Evolutionary conservation across 2,329 filamentous ascomycete genomes (phyloP).

Genomic region (Raffaelea deltoideospora): DNA sequence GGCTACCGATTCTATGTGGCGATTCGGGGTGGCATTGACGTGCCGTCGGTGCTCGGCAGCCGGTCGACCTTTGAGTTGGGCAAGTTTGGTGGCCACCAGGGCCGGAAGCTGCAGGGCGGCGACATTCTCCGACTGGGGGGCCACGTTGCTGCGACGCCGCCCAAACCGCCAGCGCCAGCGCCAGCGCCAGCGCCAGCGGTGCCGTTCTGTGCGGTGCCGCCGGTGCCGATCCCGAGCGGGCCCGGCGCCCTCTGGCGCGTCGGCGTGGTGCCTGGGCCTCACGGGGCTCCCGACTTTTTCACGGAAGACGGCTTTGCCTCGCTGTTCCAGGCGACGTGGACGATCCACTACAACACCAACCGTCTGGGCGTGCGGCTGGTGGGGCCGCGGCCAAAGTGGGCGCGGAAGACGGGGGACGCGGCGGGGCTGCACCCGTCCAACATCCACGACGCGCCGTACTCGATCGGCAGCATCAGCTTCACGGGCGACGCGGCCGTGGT

Average conservation of each 20-base stretch:
- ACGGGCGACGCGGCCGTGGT: conserved; percentile 26
- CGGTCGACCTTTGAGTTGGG: conserved; percentile 18
- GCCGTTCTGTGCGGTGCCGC: background rate
- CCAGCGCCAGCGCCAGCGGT: background rate
- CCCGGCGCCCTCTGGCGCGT: conserved; percentile 10
- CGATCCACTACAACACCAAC: conserved; percentile 24
- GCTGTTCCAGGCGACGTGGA: conserved; percentile 21
- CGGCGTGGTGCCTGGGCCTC: conserved; percentile 22
- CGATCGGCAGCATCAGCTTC: conserved; percentile 25
- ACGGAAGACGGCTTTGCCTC: conserved; percentile 15
- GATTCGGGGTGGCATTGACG: conserved; percentile 18
- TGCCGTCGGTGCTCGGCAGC: conserved; percentile 18
- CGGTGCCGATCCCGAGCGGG: no score
- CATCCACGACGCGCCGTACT: conserved; percentile 23
- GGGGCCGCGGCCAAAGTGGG: conserved; percentile 22
- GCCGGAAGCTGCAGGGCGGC: conserved; percentile 16
- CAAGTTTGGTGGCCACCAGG: conserved; percentile 18
- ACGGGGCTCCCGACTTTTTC: conserved; percentile 22
- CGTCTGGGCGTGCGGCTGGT: conserved; percentile 22
- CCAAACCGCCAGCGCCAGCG: conserved; percentile 7
- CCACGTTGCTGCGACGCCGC: conserved; percentile 4
- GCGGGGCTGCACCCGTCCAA: conserved; percentile 27
- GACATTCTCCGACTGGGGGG: conserved; percentile 17
- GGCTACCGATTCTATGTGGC: conserved; percentile 21
- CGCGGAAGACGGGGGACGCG: conserved; percentile 19